Evolutionary conservation across 257 asterid genomes (phyloP), one percentile per base, ranked within the genome.

Genomic region (Dorcoceras hygrometricum): DNA sequence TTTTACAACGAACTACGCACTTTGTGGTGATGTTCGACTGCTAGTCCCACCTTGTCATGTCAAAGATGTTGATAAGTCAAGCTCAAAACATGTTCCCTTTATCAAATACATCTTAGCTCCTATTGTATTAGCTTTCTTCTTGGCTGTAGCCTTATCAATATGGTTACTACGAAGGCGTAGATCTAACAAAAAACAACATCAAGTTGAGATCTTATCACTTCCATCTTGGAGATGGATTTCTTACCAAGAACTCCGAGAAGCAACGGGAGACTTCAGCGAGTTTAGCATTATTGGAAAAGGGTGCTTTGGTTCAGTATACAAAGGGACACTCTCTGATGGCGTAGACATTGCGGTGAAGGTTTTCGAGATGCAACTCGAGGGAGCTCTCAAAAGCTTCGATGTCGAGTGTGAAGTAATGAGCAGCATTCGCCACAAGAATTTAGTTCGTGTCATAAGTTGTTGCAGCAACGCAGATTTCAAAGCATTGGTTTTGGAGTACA

Each of bases 341-440:
- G 10, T 24, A 48, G 6, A 1, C 12, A 19, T 65, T 12, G 61
- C 70, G 14, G 28, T 28, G 12, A 65, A 65, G 53, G 70, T 65
- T 29, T 65, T 48, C 70, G 28, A 65, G 25, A 9, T 50, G 28
- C 50, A 65, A 16, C 0, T 26, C n/a, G 39, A 51, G 31, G 23
- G 10, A 10, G 61, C 60, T 2, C 18, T 51, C 28, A 65, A 25
- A 59, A 65, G 70, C 57, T 65, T 50, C 19, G 61, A n/a, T 18
- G 48, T 26, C 5, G 51, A 50, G 14, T 51, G 71, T 19, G 16
- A 56, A 56, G 55, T 55, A 8, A 16, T 56, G 23, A 24, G 57
- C 51, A 67, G 12, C 56, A n/a, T 67, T 56, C 63, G 56, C 4
- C 71, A 55, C 8, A 67, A 56, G n/a, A 67, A 67, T 32, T 58